Evolutionary conservation across 2,329 filamentous ascomycete species (phyloP).

Genomic region (Rugonectria rugulosa): DNA sequence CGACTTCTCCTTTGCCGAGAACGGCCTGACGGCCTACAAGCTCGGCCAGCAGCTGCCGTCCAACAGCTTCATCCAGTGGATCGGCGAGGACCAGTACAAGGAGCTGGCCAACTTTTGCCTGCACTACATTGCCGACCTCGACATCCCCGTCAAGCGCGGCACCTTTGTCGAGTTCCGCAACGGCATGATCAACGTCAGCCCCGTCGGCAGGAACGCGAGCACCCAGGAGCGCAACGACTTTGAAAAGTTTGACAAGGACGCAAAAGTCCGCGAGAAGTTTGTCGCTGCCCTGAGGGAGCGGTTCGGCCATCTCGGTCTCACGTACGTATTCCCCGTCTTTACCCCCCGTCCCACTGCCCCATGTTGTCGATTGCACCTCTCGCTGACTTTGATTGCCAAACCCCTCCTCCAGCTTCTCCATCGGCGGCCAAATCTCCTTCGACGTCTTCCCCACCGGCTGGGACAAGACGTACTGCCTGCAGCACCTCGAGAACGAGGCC

Average conservation of each 20-base stretch:
- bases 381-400: conserved; percentile 17
- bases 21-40: conserved; percentile 91
- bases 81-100: conserved; percentile 87
- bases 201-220: conserved; percentile 86
- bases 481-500: conserved; percentile 84
- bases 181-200: conserved; percentile 88
- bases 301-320: conserved; percentile 85
- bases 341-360: background rate
- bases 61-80: conserved; percentile 89
- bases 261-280: conserved; percentile 79
- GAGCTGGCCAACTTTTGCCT: conserved; percentile 77
- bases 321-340: conserved; percentile 70
- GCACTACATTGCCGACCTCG: conserved; percentile 84
- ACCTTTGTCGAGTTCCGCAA: conserved; percentile 91
- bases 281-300: conserved; percentile 79
- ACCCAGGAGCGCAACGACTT: conserved; percentile 82
- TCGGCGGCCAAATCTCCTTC: conserved; percentile 97
- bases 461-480: conserved; percentile 98
- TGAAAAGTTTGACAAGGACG: conserved; percentile 79
- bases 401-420: conserved; percentile 72
- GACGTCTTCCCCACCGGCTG: conserved; percentile 96
- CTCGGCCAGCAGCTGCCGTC: conserved; percentile 77
- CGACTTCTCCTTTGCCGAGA: conserved; percentile 98
- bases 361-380: background rate
- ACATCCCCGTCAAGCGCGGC: conserved; percentile 82